Percentiles rank a stretch among this genome's conserved stretches.
phyloP scores from a whole-genome alignment of 495 filamentous ascomycete genomes.

The Penicilliopsis zonata region DNA sequence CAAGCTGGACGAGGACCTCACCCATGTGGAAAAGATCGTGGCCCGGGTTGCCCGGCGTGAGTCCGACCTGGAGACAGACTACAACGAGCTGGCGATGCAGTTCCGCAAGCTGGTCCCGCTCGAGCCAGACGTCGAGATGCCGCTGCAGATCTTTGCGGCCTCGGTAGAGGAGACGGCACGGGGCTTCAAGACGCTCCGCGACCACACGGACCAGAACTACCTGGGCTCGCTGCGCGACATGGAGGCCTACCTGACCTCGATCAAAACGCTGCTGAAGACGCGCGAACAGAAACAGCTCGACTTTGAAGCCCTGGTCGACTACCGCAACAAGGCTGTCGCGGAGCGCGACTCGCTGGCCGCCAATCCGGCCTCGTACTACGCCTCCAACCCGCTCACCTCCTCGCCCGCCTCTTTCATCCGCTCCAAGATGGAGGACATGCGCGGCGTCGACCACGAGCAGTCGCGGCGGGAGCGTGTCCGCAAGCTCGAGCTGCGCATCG shows the following conservation, averaged over 20 bases:
- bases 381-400: slow-evolving; percentile 46
- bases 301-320: slow-evolving; percentile 90
- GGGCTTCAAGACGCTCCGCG: slow-evolving; percentile 64
- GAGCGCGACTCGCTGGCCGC: slow-evolving; percentile 75
- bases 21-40: slow-evolving; percentile 86
- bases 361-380: slow-evolving; percentile 45
- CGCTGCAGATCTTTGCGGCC: slow-evolving; percentile 72
- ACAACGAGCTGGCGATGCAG: slow-evolving; percentile 78
- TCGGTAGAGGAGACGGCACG: slow-evolving; percentile 72
- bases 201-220: slow-evolving; percentile 93
- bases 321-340: slow-evolving; percentile 77
- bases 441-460: slow-evolving; percentile 94
- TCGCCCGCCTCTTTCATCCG: slow-evolving; percentile 81
- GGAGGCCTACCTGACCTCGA: slow-evolving; percentile 74
- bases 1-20: slow-evolving; percentile 90
- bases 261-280: slow-evolving; percentile 81
- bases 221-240: slow-evolving; percentile 84
- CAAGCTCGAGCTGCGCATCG: slow-evolving; percentile 83
- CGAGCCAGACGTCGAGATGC: slow-evolving; percentile 76
- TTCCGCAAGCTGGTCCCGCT: slow-evolving; percentile 84
- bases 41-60: slow-evolving; percentile 81
- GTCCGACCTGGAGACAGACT: slow-evolving; percentile 78
- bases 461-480: slow-evolving; percentile 72
- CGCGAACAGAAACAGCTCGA: slow-evolving; percentile 97
- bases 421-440: slow-evolving; percentile 90